phyloP scores from a whole-genome alignment of 2,329 filamentous ascomycete genomes.

The Fusarium decemcellulare region DNA sequence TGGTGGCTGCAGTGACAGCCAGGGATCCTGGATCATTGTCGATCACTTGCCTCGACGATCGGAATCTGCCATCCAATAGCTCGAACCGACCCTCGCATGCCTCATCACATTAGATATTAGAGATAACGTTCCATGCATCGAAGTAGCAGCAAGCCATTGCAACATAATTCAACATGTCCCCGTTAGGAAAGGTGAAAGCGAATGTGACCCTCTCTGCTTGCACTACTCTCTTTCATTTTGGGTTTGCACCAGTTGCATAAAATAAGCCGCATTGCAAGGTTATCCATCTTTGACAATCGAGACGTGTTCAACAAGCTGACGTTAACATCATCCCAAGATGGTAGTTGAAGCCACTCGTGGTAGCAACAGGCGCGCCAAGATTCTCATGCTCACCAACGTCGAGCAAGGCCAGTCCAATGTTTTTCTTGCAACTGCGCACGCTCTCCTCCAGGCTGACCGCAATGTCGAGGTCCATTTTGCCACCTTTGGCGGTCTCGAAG shows the following conservation, averaged over 20 bases:
- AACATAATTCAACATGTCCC: not conserved
- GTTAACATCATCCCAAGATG: not conserved
- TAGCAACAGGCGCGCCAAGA: not conserved
- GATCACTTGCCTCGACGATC: not conserved
- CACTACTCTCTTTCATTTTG: not conserved
- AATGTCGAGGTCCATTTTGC: slow-evolving; percentile 1
- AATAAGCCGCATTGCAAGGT: too few species aligned
- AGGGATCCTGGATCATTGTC: too few species aligned
- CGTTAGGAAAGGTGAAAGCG: not conserved
- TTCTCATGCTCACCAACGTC: not conserved
- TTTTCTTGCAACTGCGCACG: not conserved
- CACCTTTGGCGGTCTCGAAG: not conserved
- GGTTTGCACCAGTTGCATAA: too few species aligned
- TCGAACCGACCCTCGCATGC: not conserved
- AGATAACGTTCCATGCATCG: not conserved
- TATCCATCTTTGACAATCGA: too few species aligned
- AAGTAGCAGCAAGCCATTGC: not conserved
- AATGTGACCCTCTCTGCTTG: not conserved
- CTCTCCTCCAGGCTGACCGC: not conserved
- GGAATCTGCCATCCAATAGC: slow-evolving; percentile 3
- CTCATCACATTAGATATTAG: not conserved
- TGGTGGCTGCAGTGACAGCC: not conserved
- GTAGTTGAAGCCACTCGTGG: not conserved
- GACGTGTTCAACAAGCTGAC: too few species aligned
- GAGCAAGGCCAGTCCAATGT: slow-evolving; percentile 3